Evolutionary conservation across 2,329 filamentous ascomycete species (phyloP).

Genomic region (Cordyceps cateniannulata): DNA sequence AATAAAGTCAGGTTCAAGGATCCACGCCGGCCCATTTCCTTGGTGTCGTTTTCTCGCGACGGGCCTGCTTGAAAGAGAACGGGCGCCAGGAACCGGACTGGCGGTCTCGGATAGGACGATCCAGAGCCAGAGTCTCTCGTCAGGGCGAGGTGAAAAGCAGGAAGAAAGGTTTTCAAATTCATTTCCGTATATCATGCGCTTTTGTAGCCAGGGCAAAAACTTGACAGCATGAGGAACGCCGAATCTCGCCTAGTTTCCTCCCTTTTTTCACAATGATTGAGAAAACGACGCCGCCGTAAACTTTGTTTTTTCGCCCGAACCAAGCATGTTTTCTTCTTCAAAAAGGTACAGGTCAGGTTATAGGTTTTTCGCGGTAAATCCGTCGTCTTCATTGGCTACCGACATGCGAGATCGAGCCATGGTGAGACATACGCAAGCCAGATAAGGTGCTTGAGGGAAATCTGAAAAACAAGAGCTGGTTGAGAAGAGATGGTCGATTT

Average conservation of each 20-base stretch:
- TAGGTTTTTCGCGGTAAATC: background rate
- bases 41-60: background rate
- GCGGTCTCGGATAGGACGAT: background rate
- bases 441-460: background rate
- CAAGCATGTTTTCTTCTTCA: background rate
- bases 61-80: background rate
- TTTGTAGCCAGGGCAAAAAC: background rate
- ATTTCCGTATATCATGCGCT: background rate
- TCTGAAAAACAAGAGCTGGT: too few relatives aligned
- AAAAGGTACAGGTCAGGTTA: background rate
- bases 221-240: background rate
- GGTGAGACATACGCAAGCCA: background rate
- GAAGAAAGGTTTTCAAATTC: background rate
- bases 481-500: too few relatives aligned
- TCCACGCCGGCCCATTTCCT: background rate
- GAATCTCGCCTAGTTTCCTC: background rate
- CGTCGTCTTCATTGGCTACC: background rate
- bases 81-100: background rate
- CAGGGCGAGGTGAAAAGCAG: background rate
- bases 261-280: background rate
- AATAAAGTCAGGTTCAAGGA: slow-evolving; percentile 3
- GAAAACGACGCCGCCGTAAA: background rate
- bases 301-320: background rate
- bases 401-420: background rate
- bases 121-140: background rate